phyloP scores from a whole-genome alignment of 805 yeast species.

The Wickerhamomyces kurtzmanii region DNA sequence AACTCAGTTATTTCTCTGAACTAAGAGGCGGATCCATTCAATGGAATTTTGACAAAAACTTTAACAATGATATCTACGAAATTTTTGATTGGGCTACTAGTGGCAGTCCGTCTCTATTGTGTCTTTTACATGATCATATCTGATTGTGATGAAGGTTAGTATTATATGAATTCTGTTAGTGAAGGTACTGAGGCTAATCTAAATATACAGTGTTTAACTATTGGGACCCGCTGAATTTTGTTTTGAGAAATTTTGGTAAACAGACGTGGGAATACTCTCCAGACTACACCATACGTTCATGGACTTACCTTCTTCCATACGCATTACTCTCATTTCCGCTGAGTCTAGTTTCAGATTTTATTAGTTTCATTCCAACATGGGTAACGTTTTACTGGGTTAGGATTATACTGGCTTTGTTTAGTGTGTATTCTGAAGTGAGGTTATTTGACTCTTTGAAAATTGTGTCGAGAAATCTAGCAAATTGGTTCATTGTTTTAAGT shows the following conservation, averaged over 20 bases:
- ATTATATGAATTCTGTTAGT: background rate
- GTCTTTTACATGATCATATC: conserved; percentile 60
- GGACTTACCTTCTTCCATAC: conserved; percentile 56
- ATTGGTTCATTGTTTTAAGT: conserved; percentile 55
- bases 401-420: conserved; percentile 26
- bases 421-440: conserved; percentile 41
- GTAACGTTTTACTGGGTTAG: conserved; percentile 46
- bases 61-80: background rate
- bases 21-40: too few species aligned
- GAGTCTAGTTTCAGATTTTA: conserved; percentile 5
- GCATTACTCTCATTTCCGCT: conserved; percentile 14
- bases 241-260: conserved; percentile 77
- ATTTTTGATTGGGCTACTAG: conserved; percentile 11
- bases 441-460: conserved; percentile 32
- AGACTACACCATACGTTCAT: conserved; percentile 76
- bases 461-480: conserved; percentile 22
- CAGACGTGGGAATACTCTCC: conserved; percentile 98
- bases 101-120: conserved; percentile 23
- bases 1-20: too few species aligned
- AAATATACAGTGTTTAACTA: conserved; percentile 52
- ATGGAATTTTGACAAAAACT: too few species aligned
- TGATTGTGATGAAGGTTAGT: conserved; percentile 76
- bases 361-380: conserved; percentile 14
- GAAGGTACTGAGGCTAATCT: background rate
- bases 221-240: conserved; percentile 85